Evolutionary conservation across 2,329 filamentous ascomycete genomes (phyloP), one percentile per base, ranked within the genome.

Genomic region (Xylariomycetidae sp.): DNA sequence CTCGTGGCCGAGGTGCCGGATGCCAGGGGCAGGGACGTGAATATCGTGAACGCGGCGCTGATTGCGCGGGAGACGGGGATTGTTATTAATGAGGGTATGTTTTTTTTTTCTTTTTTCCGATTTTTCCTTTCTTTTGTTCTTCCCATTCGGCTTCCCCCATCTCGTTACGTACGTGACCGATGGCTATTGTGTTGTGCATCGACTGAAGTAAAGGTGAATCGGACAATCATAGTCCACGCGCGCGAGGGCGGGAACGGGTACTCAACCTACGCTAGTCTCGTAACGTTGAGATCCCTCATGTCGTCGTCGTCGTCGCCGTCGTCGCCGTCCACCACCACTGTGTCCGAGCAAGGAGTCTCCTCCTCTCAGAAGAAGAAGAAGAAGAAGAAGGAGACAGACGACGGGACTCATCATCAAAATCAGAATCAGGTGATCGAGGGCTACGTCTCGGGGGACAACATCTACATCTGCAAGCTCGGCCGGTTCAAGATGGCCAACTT

Each of bases 41-140:
- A 89, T 61, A 88, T 92, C 39, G 85, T 92, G 47, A 90, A 92
- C 50, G 85, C 85, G 1, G 72, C 78, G 27, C 66, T 88, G 16
- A 74, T 89, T 11, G 85, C 85, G 14, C 81, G 78, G 43, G 82
- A 88, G 48, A 84, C 84, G 46, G 85, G 85, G 3, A 83, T 92
- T 41, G 71, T 82, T 27, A 80, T 92, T 51, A 85, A 81, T 51
- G 86, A 90, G 62, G n/a, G n/a, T n/a, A n/a, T n/a, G n/a, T n/a
- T n/a, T n/a, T n/a, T n/a, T n/a, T n/a, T n/a, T n/a, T n/a, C n/a
- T n/a, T n/a, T n/a, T n/a, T n/a, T n/a, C n/a, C n/a, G n/a, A n/a
- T n/a, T n/a, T n/a, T n/a, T n/a, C n/a, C n/a, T n/a, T n/a, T n/a
- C n/a, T n/a, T n/a, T n/a, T n/a, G n/a, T n/a, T n/a, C n/a, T n/a